These are phyloP conservation scores for Infundibulicybe gibba DNA, from an alignment of 768 basidiomycete species.

Conservation along the genomic window DNA sequence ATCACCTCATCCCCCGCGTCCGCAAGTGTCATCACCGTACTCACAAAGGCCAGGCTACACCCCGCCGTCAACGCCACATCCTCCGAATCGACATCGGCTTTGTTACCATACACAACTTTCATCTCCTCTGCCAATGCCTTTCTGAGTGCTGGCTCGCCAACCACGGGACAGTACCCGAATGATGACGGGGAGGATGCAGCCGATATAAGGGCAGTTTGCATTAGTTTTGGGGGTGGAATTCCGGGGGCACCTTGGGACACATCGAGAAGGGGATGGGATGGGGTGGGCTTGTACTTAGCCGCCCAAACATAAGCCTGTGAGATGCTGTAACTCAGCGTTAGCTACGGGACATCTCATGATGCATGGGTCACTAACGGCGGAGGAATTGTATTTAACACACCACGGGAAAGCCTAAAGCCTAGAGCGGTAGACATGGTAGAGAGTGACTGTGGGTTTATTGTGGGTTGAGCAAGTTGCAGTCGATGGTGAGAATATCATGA, in stretches of 20 bases:
- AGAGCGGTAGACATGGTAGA: conserved; percentile 12
- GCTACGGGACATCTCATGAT: neutral
- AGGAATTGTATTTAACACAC: conserved; percentile 37
- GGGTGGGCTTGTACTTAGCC: conserved; percentile 33
- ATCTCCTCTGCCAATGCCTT: conserved; percentile 58
- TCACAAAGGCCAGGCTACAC: conserved; percentile 71
- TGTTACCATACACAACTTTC: conserved; percentile 48
- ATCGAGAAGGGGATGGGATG: conserved; percentile 50
- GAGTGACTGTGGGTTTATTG: neutral
- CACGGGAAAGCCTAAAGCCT: conserved; percentile 34
- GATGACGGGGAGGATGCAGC: conserved; percentile 38
- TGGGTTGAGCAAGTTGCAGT: no score
- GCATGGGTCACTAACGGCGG: conserved; percentile 36
- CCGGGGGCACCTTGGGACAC: conserved; percentile 80
- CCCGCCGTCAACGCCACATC: conserved; percentile 72
- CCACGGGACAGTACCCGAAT: conserved; percentile 55
- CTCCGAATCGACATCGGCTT: conserved; percentile 41
- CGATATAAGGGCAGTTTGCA: conserved; percentile 46
- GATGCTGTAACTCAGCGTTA: conserved; percentile 33
- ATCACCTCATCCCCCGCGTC: conserved; percentile 69
- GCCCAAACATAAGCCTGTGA: conserved; percentile 59
- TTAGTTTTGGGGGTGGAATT: conserved; percentile 48
- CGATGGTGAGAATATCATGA: no score
- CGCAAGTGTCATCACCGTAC: conserved; percentile 59
- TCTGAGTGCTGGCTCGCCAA: conserved; percentile 54